A percentile compares a stretch with the other conserved stretches of the same genome.
Evolutionary conservation across 129 eudicot species (phyloP).

Genomic region (Rutidosis leptorrhynchoides): DNA sequence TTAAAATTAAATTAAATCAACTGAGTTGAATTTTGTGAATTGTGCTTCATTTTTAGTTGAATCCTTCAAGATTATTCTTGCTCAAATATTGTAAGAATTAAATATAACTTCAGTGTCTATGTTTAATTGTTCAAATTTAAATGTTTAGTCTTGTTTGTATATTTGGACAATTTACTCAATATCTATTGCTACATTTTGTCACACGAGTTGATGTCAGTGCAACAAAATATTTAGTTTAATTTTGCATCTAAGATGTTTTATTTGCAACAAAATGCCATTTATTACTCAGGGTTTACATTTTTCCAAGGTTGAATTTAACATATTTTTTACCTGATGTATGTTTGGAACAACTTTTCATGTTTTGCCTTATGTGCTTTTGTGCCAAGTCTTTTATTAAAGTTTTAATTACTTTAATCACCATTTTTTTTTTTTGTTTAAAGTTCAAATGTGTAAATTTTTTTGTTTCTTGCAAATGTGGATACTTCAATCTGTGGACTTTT

Average conservation of each 20-base stretch:
- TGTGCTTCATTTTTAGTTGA: not conserved
- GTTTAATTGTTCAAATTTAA: not conserved
- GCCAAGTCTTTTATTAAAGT: too few relatives aligned
- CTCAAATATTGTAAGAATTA: not conserved
- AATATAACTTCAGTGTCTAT: not conserved
- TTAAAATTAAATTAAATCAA: too few relatives aligned
- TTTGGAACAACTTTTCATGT: not conserved
- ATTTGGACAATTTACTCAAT: too few relatives aligned
- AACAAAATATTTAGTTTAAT: too few relatives aligned
- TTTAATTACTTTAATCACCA: conserved; percentile 6
- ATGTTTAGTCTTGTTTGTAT: not conserved
- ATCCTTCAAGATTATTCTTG: conserved; percentile 1
- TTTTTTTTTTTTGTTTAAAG: conserved; percentile 10
- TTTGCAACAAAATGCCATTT: not conserved
- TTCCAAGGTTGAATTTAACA: not conserved
- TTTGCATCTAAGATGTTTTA: not conserved
- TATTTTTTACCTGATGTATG: conserved; percentile 13
- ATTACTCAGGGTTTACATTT: not conserved
- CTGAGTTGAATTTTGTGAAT: conserved; percentile 4
- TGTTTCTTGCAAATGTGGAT: conserved; percentile 8
- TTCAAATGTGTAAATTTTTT: conserved; percentile 11
- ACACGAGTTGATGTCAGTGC: too few relatives aligned
- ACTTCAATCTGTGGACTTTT: not conserved
- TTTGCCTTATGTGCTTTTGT: too few relatives aligned
- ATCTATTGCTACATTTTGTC: too few relatives aligned